phyloP scores from a whole-genome alignment of 2,329 filamentous ascomycete species.

The Teratosphaeria pseudoeucalypti region DNA sequence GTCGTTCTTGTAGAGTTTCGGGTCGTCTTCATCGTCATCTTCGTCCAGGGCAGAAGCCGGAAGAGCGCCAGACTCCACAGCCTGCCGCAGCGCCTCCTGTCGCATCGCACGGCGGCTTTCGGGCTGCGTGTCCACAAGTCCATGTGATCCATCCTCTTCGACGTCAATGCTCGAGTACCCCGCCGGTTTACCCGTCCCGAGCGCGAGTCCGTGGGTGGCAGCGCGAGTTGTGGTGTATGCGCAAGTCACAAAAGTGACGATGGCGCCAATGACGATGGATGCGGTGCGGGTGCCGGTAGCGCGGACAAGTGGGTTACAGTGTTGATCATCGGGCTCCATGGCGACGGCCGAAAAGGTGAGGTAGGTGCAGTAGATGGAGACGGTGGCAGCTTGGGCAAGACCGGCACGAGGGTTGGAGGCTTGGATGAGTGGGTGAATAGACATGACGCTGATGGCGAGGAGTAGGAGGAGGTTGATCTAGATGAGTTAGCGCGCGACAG shows the following conservation, averaged over 20 bases:
- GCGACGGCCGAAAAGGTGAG: slow-evolving; percentile 96
- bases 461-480: slow-evolving; percentile 76
- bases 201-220: slow-evolving; percentile 76
- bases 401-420: slow-evolving; percentile 88
- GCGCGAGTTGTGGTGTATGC: slow-evolving; percentile 96
- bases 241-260: slow-evolving; percentile 93
- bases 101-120: slow-evolving; percentile 78
- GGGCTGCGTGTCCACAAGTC: slow-evolving; percentile 78
- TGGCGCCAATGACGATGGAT: slow-evolving; percentile 81
- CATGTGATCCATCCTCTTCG: slow-evolving; percentile 63
- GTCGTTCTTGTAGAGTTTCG: slow-evolving; percentile 59
- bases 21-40: slow-evolving; percentile 53
- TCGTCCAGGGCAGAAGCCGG: slow-evolving; percentile 77
- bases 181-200: slow-evolving; percentile 48
- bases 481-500: neutral
- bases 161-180: slow-evolving; percentile 49
- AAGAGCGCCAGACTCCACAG: slow-evolving; percentile 83
- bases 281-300: slow-evolving; percentile 82
- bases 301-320: slow-evolving; percentile 84
- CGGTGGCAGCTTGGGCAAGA: slow-evolving; percentile 93
- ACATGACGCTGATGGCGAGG: slow-evolving; percentile 68
- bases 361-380: slow-evolving; percentile 96
- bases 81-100: slow-evolving; percentile 77
- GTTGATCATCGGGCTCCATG: slow-evolving; percentile 92
- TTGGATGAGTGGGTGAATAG: slow-evolving; percentile 82